Percentiles rank a stretch among this genome's conserved stretches.
phyloP scores from a whole-genome alignment of 805 yeast genomes.

The Zygoascus tannicola region DNA sequence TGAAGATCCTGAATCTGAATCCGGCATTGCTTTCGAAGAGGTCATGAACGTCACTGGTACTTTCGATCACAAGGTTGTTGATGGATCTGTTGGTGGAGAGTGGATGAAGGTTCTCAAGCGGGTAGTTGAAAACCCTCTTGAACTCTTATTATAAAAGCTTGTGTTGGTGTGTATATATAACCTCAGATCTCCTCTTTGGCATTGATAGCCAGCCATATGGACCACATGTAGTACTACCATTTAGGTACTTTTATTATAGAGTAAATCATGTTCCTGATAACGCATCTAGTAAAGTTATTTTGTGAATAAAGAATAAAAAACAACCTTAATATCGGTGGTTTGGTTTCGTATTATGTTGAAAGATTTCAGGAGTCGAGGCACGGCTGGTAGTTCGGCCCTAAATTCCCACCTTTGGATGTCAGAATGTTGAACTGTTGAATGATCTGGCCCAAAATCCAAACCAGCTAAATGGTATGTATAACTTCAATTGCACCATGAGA shows the following conservation, averaged over 20 bases:
- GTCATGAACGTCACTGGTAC: slow-evolving; percentile 90
- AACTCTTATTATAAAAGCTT: slow-evolving; percentile 58
- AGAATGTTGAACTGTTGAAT: too few species aligned
- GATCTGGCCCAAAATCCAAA: too few species aligned
- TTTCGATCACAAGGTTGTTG: slow-evolving; percentile 94
- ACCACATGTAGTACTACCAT: not conserved
- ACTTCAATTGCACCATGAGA: too few species aligned
- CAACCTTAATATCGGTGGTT: too few species aligned
- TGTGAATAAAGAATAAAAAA: too few species aligned
- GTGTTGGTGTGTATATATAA: not conserved
- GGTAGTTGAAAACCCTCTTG: slow-evolving; percentile 92
- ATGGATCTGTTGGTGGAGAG: slow-evolving; percentile 97
- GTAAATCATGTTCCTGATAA: not conserved
- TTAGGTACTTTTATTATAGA: not conserved
- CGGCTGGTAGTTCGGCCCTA: too few species aligned
- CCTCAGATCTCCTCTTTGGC: not conserved
- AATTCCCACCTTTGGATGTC: too few species aligned
- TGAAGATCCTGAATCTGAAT: slow-evolving; percentile 82
- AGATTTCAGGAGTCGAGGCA: too few species aligned
- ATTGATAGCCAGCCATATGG: not conserved
- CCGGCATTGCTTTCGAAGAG: slow-evolving; percentile 88
- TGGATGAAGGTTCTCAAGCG: slow-evolving; percentile 88
- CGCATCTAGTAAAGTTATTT: too few species aligned
- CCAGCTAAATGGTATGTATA: too few species aligned
- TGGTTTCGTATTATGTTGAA: too few species aligned